Evolutionary conservation across 768 basidiomycete genomes (phyloP), one percentile per base, ranked within the genome.

Genomic region (Mrakia frigida): DNA sequence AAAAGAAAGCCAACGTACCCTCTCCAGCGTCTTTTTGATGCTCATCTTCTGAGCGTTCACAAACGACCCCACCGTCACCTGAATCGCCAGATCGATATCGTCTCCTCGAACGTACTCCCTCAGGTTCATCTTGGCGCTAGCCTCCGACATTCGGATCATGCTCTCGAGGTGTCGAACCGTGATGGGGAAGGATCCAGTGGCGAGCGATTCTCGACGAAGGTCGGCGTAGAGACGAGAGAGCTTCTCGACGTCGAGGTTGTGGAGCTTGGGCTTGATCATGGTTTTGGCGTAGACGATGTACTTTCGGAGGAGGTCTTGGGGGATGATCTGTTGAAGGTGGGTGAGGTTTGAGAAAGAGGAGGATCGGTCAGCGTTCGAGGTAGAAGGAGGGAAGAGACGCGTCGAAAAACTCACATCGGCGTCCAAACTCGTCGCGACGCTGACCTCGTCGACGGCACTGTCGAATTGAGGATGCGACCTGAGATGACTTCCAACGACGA

Each of bases 261-360:
- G 92, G 72, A 99, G 86, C 84, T 98, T 96, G 2, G 97, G 97
- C 79, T 88, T 87, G 78, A 98, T 89, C 82, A 90, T 92, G 81
- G 98, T 97, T 77, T 93, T 89, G 0, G 95, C 94, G 81, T 98
- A 98, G 92, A 98, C 96, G 85, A 98, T 98, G 84, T 98, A 99
- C 83, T 98, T 99, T 71, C 92, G 90, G 35, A 99, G 88, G 50
- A 96, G 84, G 79, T 98, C 95, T 86, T 99, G 97, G 0, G 96
- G 92, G 80, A 99, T 98, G 80, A 98, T 88, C 96, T 99, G 23
- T 7, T 11, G 35, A 28, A 23, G 25, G 3, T 0, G 53, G 41
- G 50, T 13, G 1, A 59, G 60, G 0, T 25, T 7, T 11, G 23
- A 41, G 25, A 37, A 11, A 25, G 0, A 11, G 35, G 28, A 43